These are phyloP conservation scores for Lachnellula subtilissima DNA, from an alignment of 2,329 filamentous ascomycete genomes.

Conservation along the genomic window DNA sequence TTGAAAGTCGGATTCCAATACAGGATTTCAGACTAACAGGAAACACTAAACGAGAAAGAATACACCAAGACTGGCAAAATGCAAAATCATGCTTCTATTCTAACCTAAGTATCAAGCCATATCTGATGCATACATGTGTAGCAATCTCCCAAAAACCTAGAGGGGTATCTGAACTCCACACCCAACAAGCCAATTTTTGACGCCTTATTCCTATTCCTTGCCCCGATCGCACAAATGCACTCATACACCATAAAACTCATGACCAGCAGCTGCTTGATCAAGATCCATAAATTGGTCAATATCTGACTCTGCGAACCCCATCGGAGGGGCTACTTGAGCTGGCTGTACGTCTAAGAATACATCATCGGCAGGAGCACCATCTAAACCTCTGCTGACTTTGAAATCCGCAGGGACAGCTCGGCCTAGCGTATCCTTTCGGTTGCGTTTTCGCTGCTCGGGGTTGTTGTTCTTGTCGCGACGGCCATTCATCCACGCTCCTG, in stretches of 20 bases:
- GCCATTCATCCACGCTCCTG: slow-evolving; percentile 42
- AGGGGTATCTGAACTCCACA: neutral
- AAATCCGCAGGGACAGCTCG: slow-evolving; percentile 31
- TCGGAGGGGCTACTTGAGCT: neutral
- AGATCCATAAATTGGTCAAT: slow-evolving; percentile 17
- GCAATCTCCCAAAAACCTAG: neutral
- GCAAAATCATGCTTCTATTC: neutral
- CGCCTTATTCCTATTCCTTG: neutral
- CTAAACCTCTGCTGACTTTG: slow-evolving; percentile 31
- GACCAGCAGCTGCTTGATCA: slow-evolving; percentile 3
- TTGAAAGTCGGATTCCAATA: no score
- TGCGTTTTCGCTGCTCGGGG: slow-evolving; percentile 27
- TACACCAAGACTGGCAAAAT: slow-evolving; percentile 23
- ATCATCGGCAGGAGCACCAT: slow-evolving; percentile 27
- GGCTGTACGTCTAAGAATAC: slow-evolving; percentile 24
- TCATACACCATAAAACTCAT: slow-evolving; percentile 4
- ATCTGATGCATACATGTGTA: neutral
- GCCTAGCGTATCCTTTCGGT: slow-evolving; percentile 32
- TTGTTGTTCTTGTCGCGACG: slow-evolving; percentile 36
- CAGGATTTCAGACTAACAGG: no score
- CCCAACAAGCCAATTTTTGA: neutral
- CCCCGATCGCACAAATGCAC: neutral
- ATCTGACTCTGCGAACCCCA: slow-evolving; percentile 9
- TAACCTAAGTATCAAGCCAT: neutral
- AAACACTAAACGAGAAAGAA: no score